phyloP scores from a whole-genome alignment of 768 basidiomycete species.

The Inosperma sp. region DNA sequence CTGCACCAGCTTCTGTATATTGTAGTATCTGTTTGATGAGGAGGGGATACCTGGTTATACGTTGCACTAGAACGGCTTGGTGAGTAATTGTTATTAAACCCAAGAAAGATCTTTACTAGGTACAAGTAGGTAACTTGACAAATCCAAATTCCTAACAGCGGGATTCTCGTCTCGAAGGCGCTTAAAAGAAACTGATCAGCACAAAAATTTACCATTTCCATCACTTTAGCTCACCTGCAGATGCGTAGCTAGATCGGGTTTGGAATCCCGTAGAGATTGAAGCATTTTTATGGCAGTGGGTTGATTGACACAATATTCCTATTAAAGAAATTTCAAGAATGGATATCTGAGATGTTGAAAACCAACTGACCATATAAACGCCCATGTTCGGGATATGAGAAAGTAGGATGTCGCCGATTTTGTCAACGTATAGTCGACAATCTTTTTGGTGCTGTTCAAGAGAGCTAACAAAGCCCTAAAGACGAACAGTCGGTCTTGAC shows the following conservation, averaged over 20 bases:
- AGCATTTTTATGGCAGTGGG: constrained; percentile 69
- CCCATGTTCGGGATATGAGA: constrained; percentile 71
- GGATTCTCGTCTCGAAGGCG: constrained; percentile 69
- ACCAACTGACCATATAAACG: constrained; percentile 64
- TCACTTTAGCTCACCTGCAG: constrained; percentile 52
- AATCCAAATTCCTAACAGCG: constrained; percentile 71
- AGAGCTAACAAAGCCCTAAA: constrained; percentile 75
- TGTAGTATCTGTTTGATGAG: constrained; percentile 82
- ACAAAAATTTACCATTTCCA: background rate
- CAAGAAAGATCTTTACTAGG: constrained; percentile 57
- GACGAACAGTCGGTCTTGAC: background rate
- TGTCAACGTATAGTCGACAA: constrained; percentile 86
- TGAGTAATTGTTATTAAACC: background rate
- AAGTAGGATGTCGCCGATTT: constrained; percentile 79
- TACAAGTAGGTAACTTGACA: constrained; percentile 88
- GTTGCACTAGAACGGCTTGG: constrained; percentile 64
- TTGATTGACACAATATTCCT: constrained; percentile 93
- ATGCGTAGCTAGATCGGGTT: constrained; percentile 58
- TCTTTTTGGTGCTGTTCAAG: constrained; percentile 90
- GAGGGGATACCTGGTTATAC: constrained; percentile 90
- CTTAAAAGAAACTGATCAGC: constrained; percentile 20
- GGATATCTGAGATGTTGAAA: background rate
- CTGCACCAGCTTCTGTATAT: constrained; percentile 68
- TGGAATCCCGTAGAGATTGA: constrained; percentile 64
- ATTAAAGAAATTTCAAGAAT: background rate